phyloP scores from a whole-genome alignment of 208 protist species.

The Lotmaria passim region DNA sequence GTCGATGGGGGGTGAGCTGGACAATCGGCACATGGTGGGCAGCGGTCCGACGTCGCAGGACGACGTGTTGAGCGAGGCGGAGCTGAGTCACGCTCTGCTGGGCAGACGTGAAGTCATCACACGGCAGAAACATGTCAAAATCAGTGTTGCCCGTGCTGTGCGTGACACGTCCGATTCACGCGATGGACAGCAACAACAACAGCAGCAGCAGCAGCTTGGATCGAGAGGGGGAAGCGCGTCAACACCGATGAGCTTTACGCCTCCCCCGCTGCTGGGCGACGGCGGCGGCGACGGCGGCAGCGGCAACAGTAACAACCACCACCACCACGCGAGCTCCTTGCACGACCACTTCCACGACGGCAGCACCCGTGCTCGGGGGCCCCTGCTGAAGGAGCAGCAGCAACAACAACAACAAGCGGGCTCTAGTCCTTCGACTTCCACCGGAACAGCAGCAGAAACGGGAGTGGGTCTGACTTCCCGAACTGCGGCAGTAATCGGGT shows the following conservation, averaged over 20 bases:
- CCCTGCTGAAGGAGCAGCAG: neutral
- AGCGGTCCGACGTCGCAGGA: neutral
- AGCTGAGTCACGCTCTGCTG: neutral
- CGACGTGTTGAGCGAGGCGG: neutral
- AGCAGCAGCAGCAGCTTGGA: slow-evolving; percentile 6
- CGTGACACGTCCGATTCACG: too few species aligned
- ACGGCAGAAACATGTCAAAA: slow-evolving; percentile 15
- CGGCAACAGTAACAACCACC: too few species aligned
- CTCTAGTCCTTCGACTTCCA: neutral
- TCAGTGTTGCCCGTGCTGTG: neutral
- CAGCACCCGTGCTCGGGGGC: slow-evolving; percentile 1
- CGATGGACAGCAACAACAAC: neutral
- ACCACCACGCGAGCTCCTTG: too few species aligned
- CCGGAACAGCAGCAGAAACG: neutral
- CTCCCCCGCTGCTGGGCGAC: neutral
- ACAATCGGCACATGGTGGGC: too few species aligned
- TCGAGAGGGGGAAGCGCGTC: neutral
- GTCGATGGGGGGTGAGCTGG: neutral
- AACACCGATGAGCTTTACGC: neutral
- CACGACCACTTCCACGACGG: slow-evolving; percentile 6
- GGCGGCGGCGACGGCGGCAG: too few species aligned
- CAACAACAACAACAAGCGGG: slow-evolving; percentile 5
- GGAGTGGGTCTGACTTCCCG: neutral
- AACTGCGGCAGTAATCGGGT: neutral
- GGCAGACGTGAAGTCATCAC: neutral